Base-by-base conservation (phyloP, 2,329 filamentous ascomycete species). In the Penicillium sp. region DNA sequence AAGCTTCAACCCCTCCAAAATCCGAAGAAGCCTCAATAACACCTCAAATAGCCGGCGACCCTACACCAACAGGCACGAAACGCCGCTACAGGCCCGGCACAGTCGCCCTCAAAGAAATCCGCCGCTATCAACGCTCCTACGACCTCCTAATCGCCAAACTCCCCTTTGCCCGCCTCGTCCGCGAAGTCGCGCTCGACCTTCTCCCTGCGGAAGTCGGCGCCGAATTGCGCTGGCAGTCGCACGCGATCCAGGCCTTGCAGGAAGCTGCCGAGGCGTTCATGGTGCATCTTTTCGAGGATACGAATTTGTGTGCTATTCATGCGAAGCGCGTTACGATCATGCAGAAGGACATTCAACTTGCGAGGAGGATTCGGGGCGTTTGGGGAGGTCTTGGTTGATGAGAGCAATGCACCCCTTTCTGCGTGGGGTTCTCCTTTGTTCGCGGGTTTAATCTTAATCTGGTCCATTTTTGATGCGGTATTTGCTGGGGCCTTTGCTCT, bases 331-430 rank as follows among this genome's bases (percentile, higher is more conserved):
- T 98, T 56, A 98, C 94, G 42, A 96, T 97, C 71, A 94, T 96
- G 91, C 93, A 95, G 79, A 97, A 97, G 81, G 95, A 98, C 78
- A 97, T 99, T 71, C 94, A 97, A 80, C 85, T 98, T 62, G 94
- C 94, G 22, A 83, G 91, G 71, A 82, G 91, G 67, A 93, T 94
- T 79, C 83, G 91, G 55, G 91, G 91, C 13, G 85, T 88, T 49
- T 93, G 90, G 90, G 90, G 88, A 51, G 90, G 89, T 69, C 83
- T 80, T 79, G 89, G 78, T 79, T 85, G 79, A 78, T 33, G 30
- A 33, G 7, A 8, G 2, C 6, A 33, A 33, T 6, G 11, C 30
- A 33, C 30, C 30, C 7, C 4, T 11, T 33, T 11, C 11, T 33
- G 30, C 7, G 30, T 33, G 30, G 30, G 30, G 3, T 33, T 33